A percentile compares a stretch with the other conserved stretches of the same genome.
Evolutionary conservation across 805 yeast species (phyloP).

Genomic region (Suhomyces faveliae): DNA sequence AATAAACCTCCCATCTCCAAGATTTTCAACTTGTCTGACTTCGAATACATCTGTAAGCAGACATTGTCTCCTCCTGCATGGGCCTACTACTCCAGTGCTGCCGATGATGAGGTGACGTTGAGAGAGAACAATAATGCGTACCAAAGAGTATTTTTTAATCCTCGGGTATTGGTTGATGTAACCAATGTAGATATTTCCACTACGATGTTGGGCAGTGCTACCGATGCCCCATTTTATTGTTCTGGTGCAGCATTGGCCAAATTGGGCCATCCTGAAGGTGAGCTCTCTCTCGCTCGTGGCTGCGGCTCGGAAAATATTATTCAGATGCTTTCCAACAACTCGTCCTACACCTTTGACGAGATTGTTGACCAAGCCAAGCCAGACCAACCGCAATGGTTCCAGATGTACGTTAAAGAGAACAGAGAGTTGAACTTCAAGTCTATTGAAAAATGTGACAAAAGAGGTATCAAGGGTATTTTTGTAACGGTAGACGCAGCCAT

Average conservation of each 20-base stretch:
- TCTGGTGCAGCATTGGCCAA: conserved; percentile 92
- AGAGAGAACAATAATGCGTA: conserved; percentile 90
- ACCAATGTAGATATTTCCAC: conserved; percentile 65
- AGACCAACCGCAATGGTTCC: conserved; percentile 49
- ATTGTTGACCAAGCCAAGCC: conserved; percentile 67
- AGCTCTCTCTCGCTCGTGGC: conserved; percentile 79
- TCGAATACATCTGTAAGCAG: conserved; percentile 68
- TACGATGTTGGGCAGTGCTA: conserved; percentile 67
- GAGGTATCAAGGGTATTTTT: conserved; percentile 46
- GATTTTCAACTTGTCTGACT: conserved; percentile 56
- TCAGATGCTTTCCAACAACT: conserved; percentile 92
- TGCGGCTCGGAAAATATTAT: conserved; percentile 66
- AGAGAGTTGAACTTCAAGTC: conserved; percentile 27
- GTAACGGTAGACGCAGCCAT: conserved; percentile 57
- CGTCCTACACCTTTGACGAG: conserved; percentile 86
- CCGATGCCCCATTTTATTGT: conserved; percentile 79
- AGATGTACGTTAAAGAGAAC: conserved; percentile 45
- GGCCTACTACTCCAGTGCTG: conserved; percentile 90
- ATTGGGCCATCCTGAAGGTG: conserved; percentile 93
- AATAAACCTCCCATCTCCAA: conserved; percentile 24
- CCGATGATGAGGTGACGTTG: conserved; percentile 91
- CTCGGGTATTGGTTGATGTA: conserved; percentile 82
- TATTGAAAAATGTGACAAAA: conserved; percentile 38
- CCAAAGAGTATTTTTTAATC: conserved; percentile 85
- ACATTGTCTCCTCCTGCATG: conserved; percentile 77